Conservation (phyloP, 1,284 basidiomycete species). For the Moesziomyces sp. region DNA sequence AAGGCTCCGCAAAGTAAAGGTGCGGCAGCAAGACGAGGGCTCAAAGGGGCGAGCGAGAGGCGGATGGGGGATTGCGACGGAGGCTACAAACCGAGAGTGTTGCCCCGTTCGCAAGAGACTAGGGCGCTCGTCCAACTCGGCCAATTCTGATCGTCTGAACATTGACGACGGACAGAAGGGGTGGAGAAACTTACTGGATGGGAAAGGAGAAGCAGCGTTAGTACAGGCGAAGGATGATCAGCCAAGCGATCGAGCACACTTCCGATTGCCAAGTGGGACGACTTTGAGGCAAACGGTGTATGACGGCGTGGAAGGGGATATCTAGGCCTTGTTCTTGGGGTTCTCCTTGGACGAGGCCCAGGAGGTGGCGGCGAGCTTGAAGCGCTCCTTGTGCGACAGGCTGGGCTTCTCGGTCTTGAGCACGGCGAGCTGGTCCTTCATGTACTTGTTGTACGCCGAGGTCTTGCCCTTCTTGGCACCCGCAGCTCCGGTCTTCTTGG, state of each 20-base stretch:
- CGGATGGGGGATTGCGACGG: no score
- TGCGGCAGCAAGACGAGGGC: no score
- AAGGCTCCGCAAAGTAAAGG: no score
- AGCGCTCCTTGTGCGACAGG: slow-evolving; percentile 59
- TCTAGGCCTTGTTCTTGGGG: slow-evolving; percentile 55
- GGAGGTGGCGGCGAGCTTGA: slow-evolving; percentile 54
- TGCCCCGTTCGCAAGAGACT: no score
- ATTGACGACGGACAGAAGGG: no score
- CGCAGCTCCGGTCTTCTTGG: slow-evolving; percentile 50
- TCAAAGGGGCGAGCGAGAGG: no score
- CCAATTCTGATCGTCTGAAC: no score
- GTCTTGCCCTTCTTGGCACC: slow-evolving; percentile 54
- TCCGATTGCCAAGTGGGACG: background rate
- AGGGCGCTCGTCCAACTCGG: no score
- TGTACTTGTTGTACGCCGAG: slow-evolving; percentile 50
- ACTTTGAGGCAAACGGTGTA: slow-evolving; percentile 6
- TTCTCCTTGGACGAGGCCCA: slow-evolving; percentile 57
- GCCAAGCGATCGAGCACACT: background rate
- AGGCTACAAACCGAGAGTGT: no score
- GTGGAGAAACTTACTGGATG: no score
- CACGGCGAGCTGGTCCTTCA: slow-evolving; percentile 55
- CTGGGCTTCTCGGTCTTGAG: slow-evolving; percentile 56
- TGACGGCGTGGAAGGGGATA: background rate
- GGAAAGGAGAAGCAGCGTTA: no score
- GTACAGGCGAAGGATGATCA: no score